Evolutionary conservation across 1,284 basidiomycete genomes (phyloP).

Genomic region (Anthracocystis walkeri): DNA sequence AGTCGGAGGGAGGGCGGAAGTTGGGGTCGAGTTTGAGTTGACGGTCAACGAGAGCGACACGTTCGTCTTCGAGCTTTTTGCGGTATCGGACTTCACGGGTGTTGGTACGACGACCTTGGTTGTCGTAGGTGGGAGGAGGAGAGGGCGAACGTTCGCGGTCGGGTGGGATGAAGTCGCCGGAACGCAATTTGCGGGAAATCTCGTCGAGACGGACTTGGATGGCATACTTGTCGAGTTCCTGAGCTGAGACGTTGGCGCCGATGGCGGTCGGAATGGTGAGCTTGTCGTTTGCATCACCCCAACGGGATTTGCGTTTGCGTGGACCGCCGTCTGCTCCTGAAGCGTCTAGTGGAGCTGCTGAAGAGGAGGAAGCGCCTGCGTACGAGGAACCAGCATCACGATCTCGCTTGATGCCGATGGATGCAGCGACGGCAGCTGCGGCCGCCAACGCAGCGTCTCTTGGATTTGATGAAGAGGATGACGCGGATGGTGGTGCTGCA

Average conservation of each 20-base stretch:
- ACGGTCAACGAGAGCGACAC: conserved; percentile 89
- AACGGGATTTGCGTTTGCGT: conserved; percentile 66
- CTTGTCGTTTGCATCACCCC: conserved; percentile 63
- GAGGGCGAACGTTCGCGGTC: conserved; percentile 94
- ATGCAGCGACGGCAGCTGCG: conserved; percentile 46
- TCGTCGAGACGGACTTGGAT: conserved; percentile 81
- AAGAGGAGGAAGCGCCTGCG: conserved; percentile 7
- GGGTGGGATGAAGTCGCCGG: conserved; percentile 95
- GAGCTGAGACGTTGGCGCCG: conserved; percentile 55
- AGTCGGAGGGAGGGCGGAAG: conserved; percentile 94
- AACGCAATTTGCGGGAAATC: conserved; percentile 91
- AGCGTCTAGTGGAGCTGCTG: conserved; percentile 12
- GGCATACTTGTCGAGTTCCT: conserved; percentile 68
- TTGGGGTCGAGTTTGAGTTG: conserved; percentile 98
- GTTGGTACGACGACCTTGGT: conserved; percentile 95
- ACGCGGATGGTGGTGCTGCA: conserved; percentile 20
- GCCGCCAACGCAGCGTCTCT: conserved; percentile 37
- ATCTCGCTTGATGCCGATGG: conserved; percentile 49
- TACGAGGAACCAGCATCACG: conserved; percentile 21
- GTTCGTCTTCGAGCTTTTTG: conserved; percentile 97
- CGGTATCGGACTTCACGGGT: conserved; percentile 97
- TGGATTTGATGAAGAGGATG: conserved; percentile 28
- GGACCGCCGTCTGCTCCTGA: conserved; percentile 44
- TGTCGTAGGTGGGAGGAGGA: conserved; percentile 96
- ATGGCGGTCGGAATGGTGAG: conserved; percentile 64